Evolutionary conservation across 1,284 basidiomycete species (phyloP).

Genomic region (Leccinum proliferum): DNA sequence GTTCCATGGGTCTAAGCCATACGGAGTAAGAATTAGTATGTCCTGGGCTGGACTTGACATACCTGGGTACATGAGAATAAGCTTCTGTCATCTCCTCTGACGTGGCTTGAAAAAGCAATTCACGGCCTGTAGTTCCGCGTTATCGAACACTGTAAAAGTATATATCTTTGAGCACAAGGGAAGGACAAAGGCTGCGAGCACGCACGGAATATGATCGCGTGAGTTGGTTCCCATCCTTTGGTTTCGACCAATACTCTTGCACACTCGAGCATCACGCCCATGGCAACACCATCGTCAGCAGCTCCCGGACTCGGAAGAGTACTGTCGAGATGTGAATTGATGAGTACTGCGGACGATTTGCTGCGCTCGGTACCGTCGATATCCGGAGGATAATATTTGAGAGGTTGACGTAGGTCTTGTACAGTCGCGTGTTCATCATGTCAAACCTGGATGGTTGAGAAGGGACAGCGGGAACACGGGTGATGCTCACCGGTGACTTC

Average conservation of each 20-base stretch:
- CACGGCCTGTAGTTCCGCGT: constrained; percentile 86
- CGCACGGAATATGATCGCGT: constrained; percentile 84
- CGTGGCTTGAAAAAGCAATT: constrained; percentile 94
- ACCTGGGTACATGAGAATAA: constrained; percentile 84
- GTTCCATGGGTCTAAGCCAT: constrained; percentile 72
- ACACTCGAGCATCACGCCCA: constrained; percentile 91
- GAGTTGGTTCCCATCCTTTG: constrained; percentile 67
- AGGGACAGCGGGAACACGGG: constrained; percentile 2
- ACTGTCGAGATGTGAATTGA: constrained; percentile 90
- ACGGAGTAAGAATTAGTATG: not conserved
- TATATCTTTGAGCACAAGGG: not conserved
- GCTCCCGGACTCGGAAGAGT: constrained; percentile 80
- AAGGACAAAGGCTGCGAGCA: not conserved
- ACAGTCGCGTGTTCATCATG: constrained; percentile 79
- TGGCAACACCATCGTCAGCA: constrained; percentile 83
- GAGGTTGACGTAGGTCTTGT: constrained; percentile 89
- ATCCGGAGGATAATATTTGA: constrained; percentile 88
- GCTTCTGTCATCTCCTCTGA: constrained; percentile 92
- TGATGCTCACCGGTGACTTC: constrained; percentile 68
- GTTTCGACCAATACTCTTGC: constrained; percentile 76
- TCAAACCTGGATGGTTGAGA: constrained; percentile 54
- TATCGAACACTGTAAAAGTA: constrained; percentile 75
- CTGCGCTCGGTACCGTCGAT: constrained; percentile 68
- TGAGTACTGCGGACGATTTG: constrained; percentile 79
- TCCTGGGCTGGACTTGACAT: constrained; percentile 49